Evolutionary conservation across 225 moss, liverwort and hornwort species (phyloP), one percentile per base, ranked within the genome.

Genomic region (Antitrichia curtipendula): DNA sequence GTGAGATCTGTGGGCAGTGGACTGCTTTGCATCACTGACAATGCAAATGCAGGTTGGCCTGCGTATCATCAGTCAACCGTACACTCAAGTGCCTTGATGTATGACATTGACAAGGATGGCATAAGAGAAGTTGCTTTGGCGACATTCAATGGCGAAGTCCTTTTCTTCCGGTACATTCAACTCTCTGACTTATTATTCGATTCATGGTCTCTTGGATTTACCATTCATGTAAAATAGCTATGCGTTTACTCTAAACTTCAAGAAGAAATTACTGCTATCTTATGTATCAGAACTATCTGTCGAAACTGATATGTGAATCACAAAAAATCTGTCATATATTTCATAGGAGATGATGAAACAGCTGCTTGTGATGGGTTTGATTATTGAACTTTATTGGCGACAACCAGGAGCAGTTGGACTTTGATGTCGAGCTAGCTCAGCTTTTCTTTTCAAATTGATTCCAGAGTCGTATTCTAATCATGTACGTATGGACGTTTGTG

Each of bases 91-190:
- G 95, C 99, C 74, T 86, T 99, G 59, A 82, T 92, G 80, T 97
- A 99, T 90, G 99, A 99, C 87, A 97, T 99, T 85, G 99, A 99
- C 79, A 96, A 94, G 92, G 99, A 99, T 90, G 97, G 99, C 86
- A 93, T 88, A 89, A 93, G 93, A 86, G 99, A 99, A 91, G 92
- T 99, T 83, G 96, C 89, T 58, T 92, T 99, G 88, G 96, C 97
- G 60, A 99, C 99, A 68, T 99, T 97, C 90, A 95, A 99, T 88
- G 99, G 99, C 82, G 97, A 99, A 86, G 93, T 99, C 85, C 87
- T 97, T 69, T 99, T 99, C 79, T 99, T 94, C 88, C 94, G 97
- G 94, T 96, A 89, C 59, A 79, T 54, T 56, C 75, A 78, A 68
- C 83, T 58, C 84, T 75, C 61, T 68, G 34, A 36, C 58, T 64